These are phyloP conservation scores for Kwoniella heveanensis DNA, from an alignment of 768 basidiomycete genomes.

Conservation along the genomic window DNA sequence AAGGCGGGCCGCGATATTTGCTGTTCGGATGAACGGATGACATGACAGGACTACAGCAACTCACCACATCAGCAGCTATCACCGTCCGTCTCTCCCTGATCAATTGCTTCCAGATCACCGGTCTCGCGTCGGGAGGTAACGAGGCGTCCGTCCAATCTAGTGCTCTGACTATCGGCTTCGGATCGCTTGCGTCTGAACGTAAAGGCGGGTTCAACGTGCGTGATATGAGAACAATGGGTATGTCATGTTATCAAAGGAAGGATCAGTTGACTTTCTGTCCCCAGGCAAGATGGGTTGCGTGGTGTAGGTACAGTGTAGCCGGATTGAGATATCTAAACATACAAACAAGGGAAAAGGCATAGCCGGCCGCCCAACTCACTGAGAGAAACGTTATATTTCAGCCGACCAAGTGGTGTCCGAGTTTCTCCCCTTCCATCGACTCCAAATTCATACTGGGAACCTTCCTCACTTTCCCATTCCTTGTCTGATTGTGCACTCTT, in stretches of 20 bases:
- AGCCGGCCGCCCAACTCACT: no score
- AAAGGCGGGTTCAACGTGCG: not conserved
- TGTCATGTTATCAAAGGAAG: no score
- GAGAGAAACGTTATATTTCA: conserved; percentile 33
- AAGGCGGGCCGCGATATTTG: no score
- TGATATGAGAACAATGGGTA: not conserved
- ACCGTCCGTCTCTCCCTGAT: conserved; percentile 24
- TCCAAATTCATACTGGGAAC: not conserved
- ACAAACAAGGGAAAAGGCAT: no score
- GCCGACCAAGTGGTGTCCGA: conserved; percentile 34
- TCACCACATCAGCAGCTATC: conserved; percentile 53
- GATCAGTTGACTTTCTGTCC: no score
- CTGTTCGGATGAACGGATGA: no score
- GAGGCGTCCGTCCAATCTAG: conserved; percentile 47
- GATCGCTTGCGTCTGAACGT: conserved; percentile 6
- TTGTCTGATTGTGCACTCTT: conserved; percentile 1
- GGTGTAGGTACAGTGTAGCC: no score
- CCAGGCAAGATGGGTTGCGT: no score
- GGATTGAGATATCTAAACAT: no score
- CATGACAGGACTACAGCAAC: no score
- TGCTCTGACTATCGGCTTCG: conserved; percentile 13
- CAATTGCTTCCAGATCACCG: conserved; percentile 29
- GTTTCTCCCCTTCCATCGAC: conserved; percentile 6
- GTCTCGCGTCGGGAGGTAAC: conserved; percentile 8
- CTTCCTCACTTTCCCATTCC: no score